These are phyloP conservation scores for Phialophora macrospora DNA, from an alignment of 2,329 filamentous ascomycete genomes.

Conservation along the genomic window DNA sequence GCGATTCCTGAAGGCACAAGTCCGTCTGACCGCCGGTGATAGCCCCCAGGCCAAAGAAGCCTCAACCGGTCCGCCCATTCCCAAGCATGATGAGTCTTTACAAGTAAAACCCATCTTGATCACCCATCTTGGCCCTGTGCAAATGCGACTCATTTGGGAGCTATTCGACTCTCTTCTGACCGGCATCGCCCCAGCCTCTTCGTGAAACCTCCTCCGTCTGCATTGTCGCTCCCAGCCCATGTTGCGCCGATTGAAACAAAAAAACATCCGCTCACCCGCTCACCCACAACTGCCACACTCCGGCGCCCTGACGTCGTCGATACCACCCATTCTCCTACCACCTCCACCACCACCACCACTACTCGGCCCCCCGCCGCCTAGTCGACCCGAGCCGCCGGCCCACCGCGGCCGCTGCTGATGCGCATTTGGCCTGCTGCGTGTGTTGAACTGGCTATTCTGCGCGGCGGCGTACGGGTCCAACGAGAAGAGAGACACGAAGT, in stretches of 20 bases:
- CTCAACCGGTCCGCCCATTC: not conserved
- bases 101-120: too few relatives aligned
- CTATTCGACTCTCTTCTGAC: too few relatives aligned
- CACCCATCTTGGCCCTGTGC: too few relatives aligned
- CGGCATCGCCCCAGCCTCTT: not conserved
- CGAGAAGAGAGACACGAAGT: slow-evolving; percentile 55
- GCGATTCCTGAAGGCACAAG: not conserved
- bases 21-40: not conserved
- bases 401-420: slow-evolving; percentile 42
- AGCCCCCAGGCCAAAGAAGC: not conserved
- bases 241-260: not conserved
- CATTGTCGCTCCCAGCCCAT: not conserved
- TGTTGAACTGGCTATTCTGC: slow-evolving; percentile 53
- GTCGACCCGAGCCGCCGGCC: slow-evolving; percentile 31
- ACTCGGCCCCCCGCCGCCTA: slow-evolving; percentile 40
- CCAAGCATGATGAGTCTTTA: too few relatives aligned
- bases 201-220: not conserved
- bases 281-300: slow-evolving; percentile 52
- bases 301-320: slow-evolving; percentile 56
- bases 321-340: slow-evolving; percentile 50
- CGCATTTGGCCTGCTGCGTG: slow-evolving; percentile 42
- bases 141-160: too few relatives aligned
- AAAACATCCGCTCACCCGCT: too few relatives aligned
- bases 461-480: slow-evolving; percentile 55
- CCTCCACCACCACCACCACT: slow-evolving; percentile 41